These are phyloP conservation scores for Polyporus arcularius DNA, from an alignment of 768 basidiomycete genomes.

Conservation along the genomic window DNA sequence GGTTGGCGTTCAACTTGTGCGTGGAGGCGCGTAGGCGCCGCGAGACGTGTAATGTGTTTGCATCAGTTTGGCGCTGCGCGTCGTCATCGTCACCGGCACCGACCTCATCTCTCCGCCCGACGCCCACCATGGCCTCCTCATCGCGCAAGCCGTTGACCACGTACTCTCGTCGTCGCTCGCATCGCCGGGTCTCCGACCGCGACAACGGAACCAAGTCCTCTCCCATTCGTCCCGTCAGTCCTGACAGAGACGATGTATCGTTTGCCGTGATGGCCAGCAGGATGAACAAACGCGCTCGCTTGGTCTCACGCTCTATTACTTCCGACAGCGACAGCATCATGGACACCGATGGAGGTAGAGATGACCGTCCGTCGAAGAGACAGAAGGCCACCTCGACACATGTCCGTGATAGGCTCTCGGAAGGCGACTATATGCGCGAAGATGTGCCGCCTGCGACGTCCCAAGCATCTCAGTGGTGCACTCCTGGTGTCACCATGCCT, in stretches of 20 bases:
- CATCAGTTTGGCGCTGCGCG: slow-evolving; percentile 15
- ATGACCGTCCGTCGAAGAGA: slow-evolving; percentile 36
- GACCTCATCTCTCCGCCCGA: slow-evolving; percentile 10
- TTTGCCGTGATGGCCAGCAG: slow-evolving; percentile 43
- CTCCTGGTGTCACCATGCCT: slow-evolving; percentile 17
- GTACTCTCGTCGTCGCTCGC: slow-evolving; percentile 24
- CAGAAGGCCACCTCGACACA: slow-evolving; percentile 26
- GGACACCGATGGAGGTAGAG: neutral
- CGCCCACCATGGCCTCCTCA: slow-evolving; percentile 10
- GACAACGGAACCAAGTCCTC: slow-evolving; percentile 24
- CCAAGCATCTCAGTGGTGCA: neutral
- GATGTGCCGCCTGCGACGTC: neutral
- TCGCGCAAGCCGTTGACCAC: slow-evolving; percentile 23
- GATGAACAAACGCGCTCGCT: slow-evolving; percentile 51
- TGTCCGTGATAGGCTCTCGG: neutral
- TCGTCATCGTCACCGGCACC: slow-evolving; percentile 20
- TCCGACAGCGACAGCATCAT: neutral
- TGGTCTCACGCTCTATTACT: slow-evolving; percentile 15
- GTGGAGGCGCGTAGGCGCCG: neutral
- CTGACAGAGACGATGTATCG: slow-evolving; percentile 35
- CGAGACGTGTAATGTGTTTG: slow-evolving; percentile 22
- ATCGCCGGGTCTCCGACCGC: neutral
- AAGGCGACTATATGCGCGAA: slow-evolving; percentile 17
- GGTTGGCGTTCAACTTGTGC: neutral
- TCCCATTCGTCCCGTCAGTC: slow-evolving; percentile 26